Evolutionary conservation across 2,329 filamentous ascomycete species (phyloP).

Genomic region (Phyllosticta citrichinensis): DNA sequence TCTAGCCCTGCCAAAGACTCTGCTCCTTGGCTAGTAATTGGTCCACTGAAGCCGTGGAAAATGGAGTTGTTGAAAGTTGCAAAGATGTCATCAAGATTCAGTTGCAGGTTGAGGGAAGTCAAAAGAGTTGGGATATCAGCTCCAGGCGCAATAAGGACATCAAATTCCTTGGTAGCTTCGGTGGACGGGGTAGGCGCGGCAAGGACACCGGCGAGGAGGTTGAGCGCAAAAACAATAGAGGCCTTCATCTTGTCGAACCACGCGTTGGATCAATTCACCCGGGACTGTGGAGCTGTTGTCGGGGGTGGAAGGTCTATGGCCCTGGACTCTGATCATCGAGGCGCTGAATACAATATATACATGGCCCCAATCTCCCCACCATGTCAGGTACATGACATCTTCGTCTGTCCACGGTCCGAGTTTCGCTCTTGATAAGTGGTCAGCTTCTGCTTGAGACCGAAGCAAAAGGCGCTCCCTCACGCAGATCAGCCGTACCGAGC

Average conservation of each 20-base stretch:
- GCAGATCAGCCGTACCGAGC: neutral
- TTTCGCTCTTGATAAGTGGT: neutral
- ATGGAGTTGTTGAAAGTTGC: constrained; percentile 1
- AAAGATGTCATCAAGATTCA: neutral
- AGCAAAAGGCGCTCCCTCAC: neutral
- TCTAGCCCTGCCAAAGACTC: neutral
- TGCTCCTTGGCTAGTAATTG: neutral
- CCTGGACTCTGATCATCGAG: neutral
- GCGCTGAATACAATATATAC: neutral
- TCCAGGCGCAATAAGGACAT: neutral
- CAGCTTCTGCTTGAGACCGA: neutral
- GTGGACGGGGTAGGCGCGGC: neutral
- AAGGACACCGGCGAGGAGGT: neutral
- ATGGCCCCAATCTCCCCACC: neutral
- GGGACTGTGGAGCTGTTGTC: neutral
- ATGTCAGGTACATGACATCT: neutral
- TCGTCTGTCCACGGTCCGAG: neutral
- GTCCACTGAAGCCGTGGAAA: constrained; percentile 5
- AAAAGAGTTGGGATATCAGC: neutral
- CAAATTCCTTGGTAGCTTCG: neutral
- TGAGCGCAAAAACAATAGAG: neutral
- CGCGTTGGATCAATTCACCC: neutral
- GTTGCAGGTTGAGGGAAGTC: neutral
- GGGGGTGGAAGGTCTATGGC: neutral
- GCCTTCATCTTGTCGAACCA: neutral